These are phyloP conservation scores for Tuber brumale DNA, from an alignment of 495 filamentous ascomycete species.

Conservation along the genomic window DNA sequence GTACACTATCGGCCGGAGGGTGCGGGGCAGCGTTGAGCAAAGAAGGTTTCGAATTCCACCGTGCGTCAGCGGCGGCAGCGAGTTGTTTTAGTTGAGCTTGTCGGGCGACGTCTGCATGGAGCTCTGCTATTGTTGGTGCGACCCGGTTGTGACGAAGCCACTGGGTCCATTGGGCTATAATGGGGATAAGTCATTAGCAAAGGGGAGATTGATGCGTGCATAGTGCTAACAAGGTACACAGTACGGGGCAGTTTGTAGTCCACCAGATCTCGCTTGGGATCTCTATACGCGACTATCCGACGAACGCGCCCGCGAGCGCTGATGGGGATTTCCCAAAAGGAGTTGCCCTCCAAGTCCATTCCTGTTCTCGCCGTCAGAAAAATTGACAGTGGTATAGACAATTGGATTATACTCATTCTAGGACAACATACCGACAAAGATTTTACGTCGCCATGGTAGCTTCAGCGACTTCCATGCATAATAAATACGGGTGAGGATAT, in stretches of 20 bases:
- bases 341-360: conserved; percentile 78
- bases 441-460: conserved; percentile 28
- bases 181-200: conserved; percentile 8
- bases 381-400: background rate
- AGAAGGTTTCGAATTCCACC: conserved; percentile 72
- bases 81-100: conserved; percentile 64
- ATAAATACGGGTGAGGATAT: conserved; percentile 49
- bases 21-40: conserved; percentile 40
- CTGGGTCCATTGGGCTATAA: conserved; percentile 76
- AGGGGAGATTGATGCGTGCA: background rate
- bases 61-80: conserved; percentile 70
- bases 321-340: conserved; percentile 88
- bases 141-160: conserved; percentile 82
- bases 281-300: conserved; percentile 59
- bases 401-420: background rate
- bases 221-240: no score
- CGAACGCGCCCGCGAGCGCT: conserved; percentile 50
- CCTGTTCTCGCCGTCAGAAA: conserved; percentile 50
- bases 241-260: conserved; percentile 35
- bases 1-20: conserved; percentile 9
- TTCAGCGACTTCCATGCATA: conserved; percentile 77
- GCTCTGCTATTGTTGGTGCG: conserved; percentile 70
- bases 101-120: conserved; percentile 60
- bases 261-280: conserved; percentile 16
- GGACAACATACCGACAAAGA: conserved; percentile 47